Base-by-base conservation (phyloP, 2,329 filamentous ascomycete genomes). In the Ophidiomyces ophidiicola region DNA sequence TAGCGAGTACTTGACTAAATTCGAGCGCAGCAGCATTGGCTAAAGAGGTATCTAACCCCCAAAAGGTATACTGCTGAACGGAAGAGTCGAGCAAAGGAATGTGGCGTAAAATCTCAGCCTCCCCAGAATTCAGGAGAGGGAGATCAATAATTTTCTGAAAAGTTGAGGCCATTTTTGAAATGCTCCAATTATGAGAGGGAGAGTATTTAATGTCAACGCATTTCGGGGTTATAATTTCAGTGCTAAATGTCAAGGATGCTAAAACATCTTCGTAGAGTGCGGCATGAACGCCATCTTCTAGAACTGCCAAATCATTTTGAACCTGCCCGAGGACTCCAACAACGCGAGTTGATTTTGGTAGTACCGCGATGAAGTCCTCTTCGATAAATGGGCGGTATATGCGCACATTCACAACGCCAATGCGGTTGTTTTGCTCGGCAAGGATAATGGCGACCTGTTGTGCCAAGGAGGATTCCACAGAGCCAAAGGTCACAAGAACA, bases 361-460 rank as follows among this genome's bases (percentile, higher is more conserved):
- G 72, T 7, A 75, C 74, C 49, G 80, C 77, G 46, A 96, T 68
- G 70, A 98, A 96, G 36, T 84, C 82, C 58, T 94, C 86, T 64
- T 98, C 90, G 21, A 90, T 76, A 55, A 98, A 96, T 11, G 90
- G 90, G 30, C 88, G 78, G 69, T 96, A 98, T 40, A 98, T 72
- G 47, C 90, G 82, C 32, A 96, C 88, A 52, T 84, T 88, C 60
- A 98, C 71, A 26, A 88, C 81, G 52, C 90, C 90, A 45, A 94
- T 74, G 64, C 79, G 84, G 55, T 74, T 72, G 48, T 80, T 86
- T 47, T 80, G 72, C 46, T 74, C 71, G 20, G 82, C 74, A 32
- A 96, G 69, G 28, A 78, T 76, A 30, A 70, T 68, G 7, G 85
- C 78, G 38, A 94, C 76, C 63, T 94, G 85, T 48, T 80, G 78